phyloP scores from a whole-genome alignment of 1,284 basidiomycete genomes.

The Ceratobasidium theobromae region DNA sequence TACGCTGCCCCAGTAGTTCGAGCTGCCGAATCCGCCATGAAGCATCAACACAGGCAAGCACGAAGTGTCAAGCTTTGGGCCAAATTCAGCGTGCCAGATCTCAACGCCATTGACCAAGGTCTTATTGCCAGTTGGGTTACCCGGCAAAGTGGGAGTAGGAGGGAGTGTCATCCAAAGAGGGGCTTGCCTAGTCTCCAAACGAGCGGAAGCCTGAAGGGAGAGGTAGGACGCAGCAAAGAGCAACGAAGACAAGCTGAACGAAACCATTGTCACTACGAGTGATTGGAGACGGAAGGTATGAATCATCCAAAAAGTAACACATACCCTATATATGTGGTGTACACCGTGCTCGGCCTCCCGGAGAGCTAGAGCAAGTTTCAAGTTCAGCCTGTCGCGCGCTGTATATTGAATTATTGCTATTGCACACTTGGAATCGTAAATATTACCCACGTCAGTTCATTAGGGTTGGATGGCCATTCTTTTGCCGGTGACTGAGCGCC shows the following conservation, averaged over 20 bases:
- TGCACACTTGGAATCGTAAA: no score
- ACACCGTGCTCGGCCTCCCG: no score
- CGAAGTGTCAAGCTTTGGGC: not conserved
- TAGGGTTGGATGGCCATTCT: no score
- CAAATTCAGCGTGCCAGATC: slow-evolving; percentile 18
- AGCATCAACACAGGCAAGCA: not conserved
- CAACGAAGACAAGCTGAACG: not conserved
- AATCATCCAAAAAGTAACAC: no score
- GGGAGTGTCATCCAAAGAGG: slow-evolving; percentile 1
- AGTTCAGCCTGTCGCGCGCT: no score
- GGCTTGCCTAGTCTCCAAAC: not conserved
- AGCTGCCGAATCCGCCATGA: slow-evolving; percentile 10
- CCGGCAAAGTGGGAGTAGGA: not conserved
- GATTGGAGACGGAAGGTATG: no score
- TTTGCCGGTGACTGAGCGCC: no score
- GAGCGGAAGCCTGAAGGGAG: not conserved
- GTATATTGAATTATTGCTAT: no score
- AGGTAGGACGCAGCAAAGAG: not conserved
- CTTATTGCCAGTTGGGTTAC: not conserved
- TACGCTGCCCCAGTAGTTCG: not conserved
- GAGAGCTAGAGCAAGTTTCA: no score
- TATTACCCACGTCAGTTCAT: no score
- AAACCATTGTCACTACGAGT: no score
- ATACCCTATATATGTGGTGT: no score
- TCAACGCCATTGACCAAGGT: not conserved